Evolutionary conservation across 495 filamentous ascomycete species (phyloP), one percentile per base, ranked within the genome.

Genomic region (Penicillium pancosmium): DNA sequence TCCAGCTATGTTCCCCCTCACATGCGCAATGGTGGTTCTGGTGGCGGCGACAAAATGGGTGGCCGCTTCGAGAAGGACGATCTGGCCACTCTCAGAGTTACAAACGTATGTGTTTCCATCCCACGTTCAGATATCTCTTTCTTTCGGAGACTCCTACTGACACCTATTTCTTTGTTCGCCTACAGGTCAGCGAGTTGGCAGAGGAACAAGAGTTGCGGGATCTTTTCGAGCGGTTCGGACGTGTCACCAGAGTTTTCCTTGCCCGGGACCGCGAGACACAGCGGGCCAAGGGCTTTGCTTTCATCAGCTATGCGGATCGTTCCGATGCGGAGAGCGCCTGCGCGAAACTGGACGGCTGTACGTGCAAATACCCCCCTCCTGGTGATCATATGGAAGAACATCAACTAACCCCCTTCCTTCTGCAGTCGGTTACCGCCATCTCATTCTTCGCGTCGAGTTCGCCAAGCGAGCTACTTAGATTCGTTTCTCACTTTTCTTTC

Each of bases 11-110:
- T 97, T 51, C 92, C 94, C 46, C 93, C 94, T 64, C 93, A 96
- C 79, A 73, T 97, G 71, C 86, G 93, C 40, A 44, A 44, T 62
- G 89, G 88, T 59, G 89, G 86, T 49, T 83, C 82, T 64, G 80
- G 66, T 40, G 82, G 77, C 35, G 93, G 92, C 54, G 93, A 97
- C 75, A 83, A 86, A 71, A 95, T 96, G 91, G 91, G 92, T 48
- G 92, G 88, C 71, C 96, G 93, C 74, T 96, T 87, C 78, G 94
- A 98, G 78, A 82, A 95, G 73, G 94, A 98, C 78, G 94, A 98
- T 76, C 75, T 97, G 64, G 94, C 94, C 41, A 98, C 94, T 56
- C 84, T 98, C 62, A 82, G 94, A 70, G 94, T 98, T 66, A 98
- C 94, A 53, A 98, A 98, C 80, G 93, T 98, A 73, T 78, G 90